These are phyloP conservation scores for Akanthomyces lecanii DNA, from an alignment of 2,329 filamentous ascomycete genomes.

Conservation along the genomic window DNA sequence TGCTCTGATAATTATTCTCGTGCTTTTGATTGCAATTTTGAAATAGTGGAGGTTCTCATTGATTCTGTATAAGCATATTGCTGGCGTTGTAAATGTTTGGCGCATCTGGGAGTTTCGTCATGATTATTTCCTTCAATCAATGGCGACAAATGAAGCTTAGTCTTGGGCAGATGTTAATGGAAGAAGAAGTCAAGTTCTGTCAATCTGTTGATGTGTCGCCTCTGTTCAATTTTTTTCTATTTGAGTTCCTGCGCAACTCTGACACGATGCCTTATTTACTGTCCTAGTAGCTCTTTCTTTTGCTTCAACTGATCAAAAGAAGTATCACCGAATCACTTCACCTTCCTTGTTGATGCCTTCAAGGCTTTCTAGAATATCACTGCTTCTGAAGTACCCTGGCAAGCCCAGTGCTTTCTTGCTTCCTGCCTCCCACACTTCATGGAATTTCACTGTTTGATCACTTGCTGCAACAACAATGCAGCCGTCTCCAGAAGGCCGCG, in stretches of 20 bases:
- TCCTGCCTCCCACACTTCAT: conserved; percentile 81
- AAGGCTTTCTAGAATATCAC: conserved; percentile 76
- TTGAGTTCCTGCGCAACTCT: background rate
- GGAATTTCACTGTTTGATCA: conserved; percentile 89
- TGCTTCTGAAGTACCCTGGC: conserved; percentile 68
- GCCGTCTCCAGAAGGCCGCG: conserved; percentile 31
- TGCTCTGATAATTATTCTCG: conserved; percentile 73
- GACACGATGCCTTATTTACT: background rate
- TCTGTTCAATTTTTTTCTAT: background rate
- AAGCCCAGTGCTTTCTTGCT: conserved; percentile 49
- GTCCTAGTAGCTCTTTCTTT: background rate
- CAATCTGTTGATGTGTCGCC: background rate
- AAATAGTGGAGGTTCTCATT: conserved; percentile 48
- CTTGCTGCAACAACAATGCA: conserved; percentile 90
- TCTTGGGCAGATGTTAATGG: background rate
- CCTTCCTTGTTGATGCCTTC: conserved; percentile 75
- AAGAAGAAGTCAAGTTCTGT: background rate
- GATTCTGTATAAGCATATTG: background rate
- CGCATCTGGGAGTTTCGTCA: background rate
- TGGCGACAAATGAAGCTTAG: background rate
- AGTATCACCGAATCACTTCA: conserved; percentile 62
- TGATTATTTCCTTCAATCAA: background rate
- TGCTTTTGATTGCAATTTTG: conserved; percentile 76
- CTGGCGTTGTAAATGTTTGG: background rate
- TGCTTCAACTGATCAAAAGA: background rate